Evolutionary conservation across 345 rosid genomes (phyloP).

Genomic region (Murraya koenigii): DNA sequence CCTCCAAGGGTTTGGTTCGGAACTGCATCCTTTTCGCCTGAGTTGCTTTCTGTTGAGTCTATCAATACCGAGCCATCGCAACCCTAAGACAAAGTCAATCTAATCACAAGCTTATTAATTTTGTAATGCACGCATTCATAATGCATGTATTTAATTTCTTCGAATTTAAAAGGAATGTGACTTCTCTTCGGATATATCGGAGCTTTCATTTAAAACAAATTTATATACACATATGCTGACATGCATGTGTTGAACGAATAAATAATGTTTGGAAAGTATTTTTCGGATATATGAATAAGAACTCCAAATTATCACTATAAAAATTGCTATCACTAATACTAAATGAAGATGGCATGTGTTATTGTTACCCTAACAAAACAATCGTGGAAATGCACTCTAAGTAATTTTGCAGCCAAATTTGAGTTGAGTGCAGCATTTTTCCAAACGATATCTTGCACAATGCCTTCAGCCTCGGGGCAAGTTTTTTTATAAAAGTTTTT

Average conservation of each 20-base stretch:
- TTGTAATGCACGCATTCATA: neutral
- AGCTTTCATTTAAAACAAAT: neutral
- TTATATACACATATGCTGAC: too few relatives aligned
- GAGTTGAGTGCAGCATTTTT: constrained; percentile 29
- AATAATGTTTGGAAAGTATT: too few relatives aligned
- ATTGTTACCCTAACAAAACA: constrained; percentile 45
- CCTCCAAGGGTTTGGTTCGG: constrained; percentile 36
- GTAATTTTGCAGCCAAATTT: constrained; percentile 37
- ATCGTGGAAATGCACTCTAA: constrained; percentile 54
- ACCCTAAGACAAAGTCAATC: constrained; percentile 35
- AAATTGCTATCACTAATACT: neutral
- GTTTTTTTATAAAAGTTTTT: constrained; percentile 32
- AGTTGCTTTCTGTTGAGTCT: constrained; percentile 26
- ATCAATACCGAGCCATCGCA: constrained; percentile 42
- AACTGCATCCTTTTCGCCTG: constrained; percentile 32
- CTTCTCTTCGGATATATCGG: neutral
- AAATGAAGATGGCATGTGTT: neutral
- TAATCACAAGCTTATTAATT: constrained; percentile 14
- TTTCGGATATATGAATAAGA: too few relatives aligned
- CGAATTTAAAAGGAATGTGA: neutral
- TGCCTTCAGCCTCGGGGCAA: constrained; percentile 39
- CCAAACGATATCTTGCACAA: constrained; percentile 25
- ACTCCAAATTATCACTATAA: too few relatives aligned
- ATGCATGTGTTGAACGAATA: too few relatives aligned
- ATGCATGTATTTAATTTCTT: neutral